phyloP scores from a whole-genome alignment of 495 filamentous ascomycete species.

The Evernia prunastri region DNA sequence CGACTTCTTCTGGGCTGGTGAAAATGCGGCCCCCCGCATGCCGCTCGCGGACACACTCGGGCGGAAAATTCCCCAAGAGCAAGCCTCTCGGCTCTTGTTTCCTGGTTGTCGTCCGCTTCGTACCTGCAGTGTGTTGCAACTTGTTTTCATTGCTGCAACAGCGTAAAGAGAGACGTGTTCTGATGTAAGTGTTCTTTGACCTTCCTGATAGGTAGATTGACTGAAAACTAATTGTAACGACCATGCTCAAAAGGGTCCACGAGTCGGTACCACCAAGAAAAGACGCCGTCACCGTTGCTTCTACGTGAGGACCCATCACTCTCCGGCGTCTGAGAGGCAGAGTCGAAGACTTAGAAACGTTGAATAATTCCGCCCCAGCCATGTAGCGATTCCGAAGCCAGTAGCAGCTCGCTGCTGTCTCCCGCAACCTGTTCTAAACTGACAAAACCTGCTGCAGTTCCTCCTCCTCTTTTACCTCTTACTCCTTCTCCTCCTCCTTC shows the following conservation, averaged over 20 bases:
- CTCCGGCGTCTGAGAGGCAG: not conserved
- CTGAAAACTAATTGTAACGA: not conserved
- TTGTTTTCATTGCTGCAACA: not conserved
- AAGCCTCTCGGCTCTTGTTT: not conserved
- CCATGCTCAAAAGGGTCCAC: not conserved
- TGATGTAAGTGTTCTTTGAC: not conserved
- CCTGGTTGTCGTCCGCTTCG: too few relatives aligned
- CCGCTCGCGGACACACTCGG: not conserved
- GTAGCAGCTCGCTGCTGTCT: not conserved
- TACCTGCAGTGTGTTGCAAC: not conserved
- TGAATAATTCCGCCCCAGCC: not conserved
- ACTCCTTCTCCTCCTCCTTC: not conserved
- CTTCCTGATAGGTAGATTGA: not conserved
- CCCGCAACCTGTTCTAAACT: not conserved
- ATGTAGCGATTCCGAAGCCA: not conserved
- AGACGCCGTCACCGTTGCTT: not conserved
- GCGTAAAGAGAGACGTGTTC: not conserved
- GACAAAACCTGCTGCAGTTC: not conserved
- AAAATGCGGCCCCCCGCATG: not conserved
- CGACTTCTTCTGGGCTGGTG: too few relatives aligned
- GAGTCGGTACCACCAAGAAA: not conserved
- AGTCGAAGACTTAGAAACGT: not conserved
- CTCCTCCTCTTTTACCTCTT: not conserved
- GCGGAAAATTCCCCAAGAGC: not conserved
- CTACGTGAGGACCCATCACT: not conserved